Evolutionary conservation across 768 basidiomycete genomes (phyloP), one percentile per base, ranked within the genome.

Genomic region (Mycena indigotica): DNA sequence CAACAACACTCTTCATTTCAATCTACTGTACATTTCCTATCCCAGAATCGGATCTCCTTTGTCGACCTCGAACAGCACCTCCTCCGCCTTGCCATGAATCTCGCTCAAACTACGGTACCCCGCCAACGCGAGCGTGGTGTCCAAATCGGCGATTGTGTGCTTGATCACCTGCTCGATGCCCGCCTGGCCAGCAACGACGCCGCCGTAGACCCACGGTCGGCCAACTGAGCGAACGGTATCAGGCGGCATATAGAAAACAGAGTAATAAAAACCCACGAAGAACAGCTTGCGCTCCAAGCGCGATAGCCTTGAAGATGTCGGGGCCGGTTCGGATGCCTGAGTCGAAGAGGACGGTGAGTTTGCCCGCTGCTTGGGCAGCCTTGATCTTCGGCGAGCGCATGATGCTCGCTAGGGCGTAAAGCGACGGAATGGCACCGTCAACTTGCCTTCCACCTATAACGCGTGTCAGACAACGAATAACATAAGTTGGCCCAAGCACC

Each of bases 291-390:
- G 94, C 93, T 39, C 94, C 93, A 0, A 95, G 77, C 1, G 92
- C 92, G 26, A 95, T 72, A 0, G 94, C 93, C 70, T 91, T 91
- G 71, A 93, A 78, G 45, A 94, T 83, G 60, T 96, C 94, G 41
- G 84, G 83, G 12, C 91, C 93, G 0, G 87, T 89, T 41, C 93
- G 84, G 57, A 95, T 87, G 5, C 93, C 92, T 50, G 86, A 93
- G 66, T 88, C 87, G 64, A 89, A 91, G 3, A 95, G 73, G 30
- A 94, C 72, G 1, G 87, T 85, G 35, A 92, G 70, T 55, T 81
- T 81, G 1, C 88, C 88, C 13, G 78, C 70, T 4, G 67, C 67
- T 66, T 90, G 87, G 0, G 87, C 87, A 3, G 72, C 75, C 50
- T 73, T 75, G 56, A 91, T 74, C 54, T 80, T 82, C 21, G 78